phyloP scores from a whole-genome alignment of 768 basidiomycete species.

The Astraeus odoratus region DNA sequence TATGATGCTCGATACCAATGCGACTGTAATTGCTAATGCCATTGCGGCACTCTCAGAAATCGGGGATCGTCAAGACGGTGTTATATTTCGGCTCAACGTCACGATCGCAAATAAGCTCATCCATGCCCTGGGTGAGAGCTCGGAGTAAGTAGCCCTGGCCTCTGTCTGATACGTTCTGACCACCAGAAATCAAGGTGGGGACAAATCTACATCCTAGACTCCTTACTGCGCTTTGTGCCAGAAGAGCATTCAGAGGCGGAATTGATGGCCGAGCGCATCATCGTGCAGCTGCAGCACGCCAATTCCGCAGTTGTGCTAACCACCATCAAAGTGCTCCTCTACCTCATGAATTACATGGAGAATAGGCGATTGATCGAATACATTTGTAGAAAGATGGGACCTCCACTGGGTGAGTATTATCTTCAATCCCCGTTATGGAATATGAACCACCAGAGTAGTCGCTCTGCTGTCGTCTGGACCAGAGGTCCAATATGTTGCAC shows the following conservation, averaged over 20 bases:
- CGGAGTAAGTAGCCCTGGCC: slow-evolving; percentile 64
- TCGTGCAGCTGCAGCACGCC: slow-evolving; percentile 92
- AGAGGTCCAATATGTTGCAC: slow-evolving; percentile 96
- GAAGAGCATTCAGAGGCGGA: slow-evolving; percentile 84
- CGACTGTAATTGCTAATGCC: slow-evolving; percentile 95
- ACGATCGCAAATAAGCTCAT: slow-evolving; percentile 86
- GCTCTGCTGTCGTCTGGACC: slow-evolving; percentile 94
- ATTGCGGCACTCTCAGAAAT: slow-evolving; percentile 97
- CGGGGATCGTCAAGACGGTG: slow-evolving; percentile 89
- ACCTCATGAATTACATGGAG: slow-evolving; percentile 99
- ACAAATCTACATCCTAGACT: slow-evolving; percentile 96
- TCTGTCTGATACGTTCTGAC: slow-evolving; percentile 8
- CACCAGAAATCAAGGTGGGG: slow-evolving; percentile 69
- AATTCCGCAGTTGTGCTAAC: slow-evolving; percentile 99
- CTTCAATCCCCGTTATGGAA: slow-evolving; percentile 1
- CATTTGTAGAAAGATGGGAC: slow-evolving; percentile 97
- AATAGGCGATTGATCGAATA: slow-evolving; percentile 77
- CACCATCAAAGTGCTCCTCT: slow-evolving; percentile 92
- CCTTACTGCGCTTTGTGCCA: slow-evolving; percentile 89
- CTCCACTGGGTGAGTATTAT: slow-evolving; percentile 68
- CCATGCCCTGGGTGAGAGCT: slow-evolving; percentile 89
- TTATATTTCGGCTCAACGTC: slow-evolving; percentile 85
- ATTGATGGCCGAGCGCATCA: slow-evolving; percentile 90
- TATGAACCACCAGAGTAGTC: slow-evolving; percentile 42
- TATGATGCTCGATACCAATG: slow-evolving; percentile 87